phyloP scores from a whole-genome alignment of 192 early-diverging fungal species.

The Coemansia sp. region DNA sequence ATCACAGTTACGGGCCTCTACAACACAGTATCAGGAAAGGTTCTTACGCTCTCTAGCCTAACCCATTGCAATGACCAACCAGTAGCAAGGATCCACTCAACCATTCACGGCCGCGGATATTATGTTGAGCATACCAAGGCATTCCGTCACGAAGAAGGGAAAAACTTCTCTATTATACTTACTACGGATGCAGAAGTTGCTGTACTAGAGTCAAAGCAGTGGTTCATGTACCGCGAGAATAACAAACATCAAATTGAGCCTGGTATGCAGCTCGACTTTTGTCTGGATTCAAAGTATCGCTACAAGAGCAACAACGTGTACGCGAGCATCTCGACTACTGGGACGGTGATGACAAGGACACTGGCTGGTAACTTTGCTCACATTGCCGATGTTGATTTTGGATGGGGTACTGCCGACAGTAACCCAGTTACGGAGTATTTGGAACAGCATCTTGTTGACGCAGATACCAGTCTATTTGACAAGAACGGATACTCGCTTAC shows the following conservation, averaged over 20 bases:
- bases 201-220: constrained; percentile 79
- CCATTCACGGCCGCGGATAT: constrained; percentile 82
- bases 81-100: constrained; percentile 70
- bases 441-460: constrained; percentile 63
- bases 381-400: no score
- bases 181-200: constrained; percentile 71
- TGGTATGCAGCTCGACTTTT: constrained; percentile 68
- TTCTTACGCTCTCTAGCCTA: constrained; percentile 73
- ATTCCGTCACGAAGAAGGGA: constrained; percentile 70
- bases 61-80: constrained; percentile 58
- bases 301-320: constrained; percentile 62
- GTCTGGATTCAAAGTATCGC: constrained; percentile 66
- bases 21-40: constrained; percentile 83
- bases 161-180: constrained; percentile 66
- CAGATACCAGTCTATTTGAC: constrained; percentile 72
- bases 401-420: constrained; percentile 62
- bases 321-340: constrained; percentile 68
- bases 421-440: constrained; percentile 87
- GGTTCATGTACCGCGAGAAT: constrained; percentile 59
- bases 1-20: constrained; percentile 72
- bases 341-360: constrained; percentile 56
- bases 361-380: constrained; percentile 58
- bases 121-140: constrained; percentile 71
- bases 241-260: constrained; percentile 42
- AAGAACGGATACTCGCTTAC: constrained; percentile 59